Conservation (phyloP, 306 rosid genomes). For the Psophocarpus tetragonolobus region DNA sequence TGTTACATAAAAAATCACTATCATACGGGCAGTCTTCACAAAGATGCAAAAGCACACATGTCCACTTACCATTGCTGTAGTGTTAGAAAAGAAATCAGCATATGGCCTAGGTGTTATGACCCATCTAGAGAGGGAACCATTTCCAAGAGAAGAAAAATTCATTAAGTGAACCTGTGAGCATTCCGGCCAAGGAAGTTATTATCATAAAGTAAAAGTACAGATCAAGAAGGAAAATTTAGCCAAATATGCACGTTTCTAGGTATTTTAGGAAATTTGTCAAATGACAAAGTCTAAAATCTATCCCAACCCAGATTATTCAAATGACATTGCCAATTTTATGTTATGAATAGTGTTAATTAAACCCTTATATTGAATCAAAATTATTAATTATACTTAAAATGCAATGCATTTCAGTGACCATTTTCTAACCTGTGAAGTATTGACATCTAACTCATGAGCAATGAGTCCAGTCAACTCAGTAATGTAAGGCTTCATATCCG, state of each 20-base stretch:
- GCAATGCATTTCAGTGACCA: conserved; percentile 8
- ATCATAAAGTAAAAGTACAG: conserved; percentile 21
- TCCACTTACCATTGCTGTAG: conserved; percentile 66
- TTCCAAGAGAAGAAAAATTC: conserved; percentile 56
- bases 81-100: conserved; percentile 59
- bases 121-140: conserved; percentile 65
- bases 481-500: conserved; percentile 67
- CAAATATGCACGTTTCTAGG: neutral
- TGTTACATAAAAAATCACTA: conserved; percentile 41
- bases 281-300: conserved; percentile 20
- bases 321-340: conserved; percentile 2
- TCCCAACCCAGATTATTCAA: conserved; percentile 13
- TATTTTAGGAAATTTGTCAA: conserved; percentile 4
- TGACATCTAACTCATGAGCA: conserved; percentile 69
- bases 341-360: neutral
- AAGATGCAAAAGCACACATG: conserved; percentile 36
- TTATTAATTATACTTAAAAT: neutral
- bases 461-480: conserved; percentile 61
- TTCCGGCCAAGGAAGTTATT: conserved; percentile 30
- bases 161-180: conserved; percentile 65
- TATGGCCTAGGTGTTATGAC: conserved; percentile 63
- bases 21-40: conserved; percentile 34
- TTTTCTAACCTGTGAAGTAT: conserved; percentile 76
- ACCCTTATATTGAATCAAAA: conserved; percentile 3
- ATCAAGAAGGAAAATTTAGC: neutral